phyloP scores from a whole-genome alignment of 176 grass and related monocot genomes.

The Bonia amplexicaulis region DNA sequence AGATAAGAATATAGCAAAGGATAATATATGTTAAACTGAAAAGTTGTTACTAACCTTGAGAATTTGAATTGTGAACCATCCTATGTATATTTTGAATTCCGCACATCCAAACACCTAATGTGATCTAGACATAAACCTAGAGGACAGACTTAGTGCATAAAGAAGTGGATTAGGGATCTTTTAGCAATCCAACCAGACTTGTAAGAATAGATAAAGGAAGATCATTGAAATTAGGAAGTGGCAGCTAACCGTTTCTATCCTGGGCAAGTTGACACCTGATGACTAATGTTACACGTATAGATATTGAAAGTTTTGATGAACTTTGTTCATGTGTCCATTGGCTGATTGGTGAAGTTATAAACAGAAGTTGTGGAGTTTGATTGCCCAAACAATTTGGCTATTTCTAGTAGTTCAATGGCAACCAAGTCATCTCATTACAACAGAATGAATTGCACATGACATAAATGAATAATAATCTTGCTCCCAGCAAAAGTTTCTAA shows the following conservation, averaged over 20 bases:
- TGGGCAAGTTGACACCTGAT: not conserved
- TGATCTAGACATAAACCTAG: not conserved
- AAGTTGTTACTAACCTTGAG: not conserved
- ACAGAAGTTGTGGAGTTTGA: not conserved
- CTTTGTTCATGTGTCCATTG: not conserved
- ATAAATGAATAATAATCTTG: not conserved
- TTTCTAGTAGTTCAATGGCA: constrained; percentile 15
- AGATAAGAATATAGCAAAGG: not conserved
- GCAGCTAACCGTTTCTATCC: not conserved
- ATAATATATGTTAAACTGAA: not conserved
- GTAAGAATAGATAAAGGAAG: not conserved
- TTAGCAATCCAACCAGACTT: not conserved
- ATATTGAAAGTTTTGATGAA: not conserved
- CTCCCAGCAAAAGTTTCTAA: not conserved
- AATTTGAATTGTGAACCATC: too few relatives aligned
- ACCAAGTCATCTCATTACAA: constrained; percentile 2
- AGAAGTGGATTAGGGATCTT: not conserved
- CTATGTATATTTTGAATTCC: not conserved
- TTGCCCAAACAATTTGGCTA: not conserved
- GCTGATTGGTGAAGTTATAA: not conserved
- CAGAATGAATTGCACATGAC: not conserved
- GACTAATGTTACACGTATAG: not conserved
- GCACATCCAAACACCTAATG: not conserved
- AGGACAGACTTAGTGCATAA: not conserved
- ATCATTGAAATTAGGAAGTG: not conserved